These are phyloP conservation scores for Jatropha podagrica DNA, from an alignment of 441 rosid genomes.

Conservation along the genomic window DNA sequence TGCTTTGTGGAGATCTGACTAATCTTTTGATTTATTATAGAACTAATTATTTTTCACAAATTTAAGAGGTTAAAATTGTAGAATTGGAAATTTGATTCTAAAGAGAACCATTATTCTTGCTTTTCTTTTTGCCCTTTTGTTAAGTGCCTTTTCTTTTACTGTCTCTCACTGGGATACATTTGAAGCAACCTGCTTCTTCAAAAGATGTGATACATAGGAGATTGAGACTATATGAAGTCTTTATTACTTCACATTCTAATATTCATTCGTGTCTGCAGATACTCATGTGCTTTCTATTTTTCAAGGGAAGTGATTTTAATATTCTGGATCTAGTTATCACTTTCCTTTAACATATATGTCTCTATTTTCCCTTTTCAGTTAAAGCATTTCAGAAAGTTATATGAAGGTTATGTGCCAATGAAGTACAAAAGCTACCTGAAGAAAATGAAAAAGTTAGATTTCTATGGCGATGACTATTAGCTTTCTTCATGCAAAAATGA, in stretches of 20 bases:
- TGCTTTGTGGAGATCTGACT: not conserved
- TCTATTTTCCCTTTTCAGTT: conserved; percentile 45
- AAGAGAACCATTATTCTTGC: not conserved
- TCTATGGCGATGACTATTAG: conserved; percentile 28
- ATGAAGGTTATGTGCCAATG: conserved; percentile 88
- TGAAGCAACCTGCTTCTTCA: not conserved
- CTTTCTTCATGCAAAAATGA: conserved; percentile 27
- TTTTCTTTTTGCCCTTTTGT: not conserved
- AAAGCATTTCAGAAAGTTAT: conserved; percentile 64
- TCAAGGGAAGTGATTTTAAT: not conserved
- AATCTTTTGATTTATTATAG: not conserved
- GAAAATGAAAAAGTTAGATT: conserved; percentile 84
- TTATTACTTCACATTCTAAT: not conserved
- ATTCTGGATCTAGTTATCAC: not conserved
- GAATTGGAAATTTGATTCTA: not conserved
- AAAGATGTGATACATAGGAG: not conserved
- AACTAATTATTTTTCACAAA: not conserved
- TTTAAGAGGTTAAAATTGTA: not conserved
- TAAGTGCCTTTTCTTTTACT: not conserved
- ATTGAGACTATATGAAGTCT: not conserved
- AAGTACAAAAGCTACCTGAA: conserved; percentile 74
- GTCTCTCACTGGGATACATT: not conserved
- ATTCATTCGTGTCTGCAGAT: not conserved
- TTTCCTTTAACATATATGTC: not conserved
- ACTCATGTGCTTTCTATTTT: not conserved